phyloP scores from a whole-genome alignment of 2,329 filamentous ascomycete species.

The Apiospora rasikravindrae region DNA sequence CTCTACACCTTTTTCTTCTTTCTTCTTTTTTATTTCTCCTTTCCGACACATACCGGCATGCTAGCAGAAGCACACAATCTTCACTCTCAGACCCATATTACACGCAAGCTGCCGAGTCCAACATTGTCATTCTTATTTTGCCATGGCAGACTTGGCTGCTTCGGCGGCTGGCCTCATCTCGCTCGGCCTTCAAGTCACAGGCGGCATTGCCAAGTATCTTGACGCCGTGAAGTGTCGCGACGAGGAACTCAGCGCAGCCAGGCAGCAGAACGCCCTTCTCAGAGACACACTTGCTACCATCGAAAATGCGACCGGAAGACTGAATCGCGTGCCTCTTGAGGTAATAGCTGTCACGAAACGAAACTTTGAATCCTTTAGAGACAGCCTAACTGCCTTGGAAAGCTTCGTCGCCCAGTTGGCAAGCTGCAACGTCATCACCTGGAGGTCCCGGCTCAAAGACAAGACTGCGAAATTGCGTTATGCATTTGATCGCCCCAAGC shows the following conservation, averaged over 20 bases:
- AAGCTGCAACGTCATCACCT: not conserved
- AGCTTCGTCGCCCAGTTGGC: slow-evolving; percentile 16
- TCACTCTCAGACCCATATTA: not conserved
- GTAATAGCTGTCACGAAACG: not conserved
- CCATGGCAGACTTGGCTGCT: slow-evolving; percentile 27
- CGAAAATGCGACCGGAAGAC: not conserved
- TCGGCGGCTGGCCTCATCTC: slow-evolving; percentile 25
- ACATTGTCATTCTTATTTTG: not conserved
- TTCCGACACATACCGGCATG: too few species aligned
- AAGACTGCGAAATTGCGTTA: slow-evolving; percentile 23
- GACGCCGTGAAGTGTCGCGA: slow-evolving; percentile 24
- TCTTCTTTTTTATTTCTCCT: too few species aligned
- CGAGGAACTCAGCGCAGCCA: slow-evolving; percentile 21
- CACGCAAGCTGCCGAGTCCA: not conserved
- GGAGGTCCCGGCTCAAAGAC: slow-evolving; percentile 9
- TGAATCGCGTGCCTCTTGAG: not conserved
- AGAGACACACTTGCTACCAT: not conserved
- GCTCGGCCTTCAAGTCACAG: slow-evolving; percentile 25
- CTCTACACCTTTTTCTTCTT: too few species aligned
- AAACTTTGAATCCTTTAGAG: slow-evolving; percentile 19
- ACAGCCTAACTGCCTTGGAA: slow-evolving; percentile 19
- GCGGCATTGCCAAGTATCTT: slow-evolving; percentile 25
- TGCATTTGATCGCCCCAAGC: slow-evolving; percentile 22
- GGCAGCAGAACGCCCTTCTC: slow-evolving; percentile 4
- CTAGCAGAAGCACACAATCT: too few species aligned